Percentiles rank a stretch among this genome's conserved stretches.
These are phyloP conservation scores for Leucocoprinus birnbaumii DNA, from an alignment of 768 basidiomycete genomes.

Conservation along the genomic window DNA sequence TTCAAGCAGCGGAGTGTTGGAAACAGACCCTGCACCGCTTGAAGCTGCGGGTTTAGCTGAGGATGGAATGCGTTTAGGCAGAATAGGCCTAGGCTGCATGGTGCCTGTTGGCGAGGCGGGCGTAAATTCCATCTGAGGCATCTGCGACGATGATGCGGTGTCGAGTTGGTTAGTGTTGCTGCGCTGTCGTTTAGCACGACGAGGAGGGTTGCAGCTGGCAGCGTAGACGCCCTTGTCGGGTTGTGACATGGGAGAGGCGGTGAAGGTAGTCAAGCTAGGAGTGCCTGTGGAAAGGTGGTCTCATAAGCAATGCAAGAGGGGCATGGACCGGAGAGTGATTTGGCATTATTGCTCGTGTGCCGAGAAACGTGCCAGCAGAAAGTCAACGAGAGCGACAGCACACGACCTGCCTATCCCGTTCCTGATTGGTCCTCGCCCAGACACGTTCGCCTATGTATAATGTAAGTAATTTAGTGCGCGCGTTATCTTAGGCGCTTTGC, in stretches of 20 bases:
- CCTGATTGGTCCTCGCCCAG: constrained; percentile 18
- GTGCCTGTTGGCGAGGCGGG: constrained; percentile 8
- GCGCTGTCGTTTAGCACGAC: constrained; percentile 33
- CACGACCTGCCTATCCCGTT: constrained; percentile 14
- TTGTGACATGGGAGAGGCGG: constrained; percentile 15
- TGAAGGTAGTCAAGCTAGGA: neutral
- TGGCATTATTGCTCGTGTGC: constrained; percentile 20
- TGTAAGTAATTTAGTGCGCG: neutral
- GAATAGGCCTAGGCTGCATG: constrained; percentile 19
- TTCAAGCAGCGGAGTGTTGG: constrained; percentile 10
- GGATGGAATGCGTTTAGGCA: constrained; percentile 17
- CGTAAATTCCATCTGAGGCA: constrained; percentile 7
- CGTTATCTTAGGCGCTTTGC: neutral
- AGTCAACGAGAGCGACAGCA: constrained; percentile 10
- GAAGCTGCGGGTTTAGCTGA: neutral
- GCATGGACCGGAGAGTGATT: constrained; percentile 6
- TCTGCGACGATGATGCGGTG: constrained; percentile 11
- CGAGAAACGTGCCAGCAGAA: constrained; percentile 19
- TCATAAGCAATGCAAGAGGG: neutral
- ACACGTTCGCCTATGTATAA: constrained; percentile 20
- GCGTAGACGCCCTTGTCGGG: constrained; percentile 22
- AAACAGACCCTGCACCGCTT: constrained; percentile 12
- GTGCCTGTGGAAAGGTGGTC: neutral
- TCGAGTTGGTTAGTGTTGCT: neutral
- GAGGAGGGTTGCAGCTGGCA: constrained; percentile 34